Conservation (phyloP, 768 basidiomycete species). For the Candolleomyces aberdarensis region DNA sequence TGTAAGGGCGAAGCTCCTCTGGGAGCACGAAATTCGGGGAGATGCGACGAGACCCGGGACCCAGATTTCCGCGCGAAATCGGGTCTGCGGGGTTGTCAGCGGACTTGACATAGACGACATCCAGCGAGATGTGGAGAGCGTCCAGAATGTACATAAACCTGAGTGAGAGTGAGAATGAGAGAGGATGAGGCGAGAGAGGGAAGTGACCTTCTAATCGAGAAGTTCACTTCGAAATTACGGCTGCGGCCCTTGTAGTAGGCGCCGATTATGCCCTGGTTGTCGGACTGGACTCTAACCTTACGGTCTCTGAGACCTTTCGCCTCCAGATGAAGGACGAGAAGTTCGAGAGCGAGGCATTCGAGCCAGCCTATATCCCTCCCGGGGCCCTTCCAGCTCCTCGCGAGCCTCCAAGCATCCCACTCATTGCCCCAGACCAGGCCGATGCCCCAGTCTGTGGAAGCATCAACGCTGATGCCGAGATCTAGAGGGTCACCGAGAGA, state of each 20-base stretch:
- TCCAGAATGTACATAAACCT: conserved; percentile 6
- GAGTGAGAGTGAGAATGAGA: too few species aligned
- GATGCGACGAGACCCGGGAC: neutral
- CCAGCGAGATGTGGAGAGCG: neutral
- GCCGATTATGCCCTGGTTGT: conserved; percentile 35
- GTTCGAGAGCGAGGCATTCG: conserved; percentile 23
- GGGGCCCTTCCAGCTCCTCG: conserved; percentile 7
- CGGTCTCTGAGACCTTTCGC: conserved; percentile 9
- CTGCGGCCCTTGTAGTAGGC: conserved; percentile 27
- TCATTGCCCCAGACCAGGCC: conserved; percentile 23
- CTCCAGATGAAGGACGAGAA: neutral
- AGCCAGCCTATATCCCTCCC: conserved; percentile 25
- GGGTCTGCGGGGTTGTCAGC: neutral
- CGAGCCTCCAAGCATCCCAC: conserved; percentile 28
- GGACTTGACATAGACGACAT: neutral
- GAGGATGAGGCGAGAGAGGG: too few species aligned
- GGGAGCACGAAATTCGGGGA: neutral
- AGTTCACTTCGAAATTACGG: conserved; percentile 26
- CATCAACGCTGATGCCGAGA: conserved; percentile 29
- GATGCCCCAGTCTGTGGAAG: conserved; percentile 37
- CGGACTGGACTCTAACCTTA: conserved; percentile 25
- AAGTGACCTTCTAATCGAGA: conserved; percentile 14
- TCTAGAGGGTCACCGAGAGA: conserved; percentile 7
- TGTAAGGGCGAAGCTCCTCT: neutral
- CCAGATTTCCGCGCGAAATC: neutral